phyloP scores from a whole-genome alignment of 1,284 basidiomycete genomes.

The Testicularia cyperi region DNA sequence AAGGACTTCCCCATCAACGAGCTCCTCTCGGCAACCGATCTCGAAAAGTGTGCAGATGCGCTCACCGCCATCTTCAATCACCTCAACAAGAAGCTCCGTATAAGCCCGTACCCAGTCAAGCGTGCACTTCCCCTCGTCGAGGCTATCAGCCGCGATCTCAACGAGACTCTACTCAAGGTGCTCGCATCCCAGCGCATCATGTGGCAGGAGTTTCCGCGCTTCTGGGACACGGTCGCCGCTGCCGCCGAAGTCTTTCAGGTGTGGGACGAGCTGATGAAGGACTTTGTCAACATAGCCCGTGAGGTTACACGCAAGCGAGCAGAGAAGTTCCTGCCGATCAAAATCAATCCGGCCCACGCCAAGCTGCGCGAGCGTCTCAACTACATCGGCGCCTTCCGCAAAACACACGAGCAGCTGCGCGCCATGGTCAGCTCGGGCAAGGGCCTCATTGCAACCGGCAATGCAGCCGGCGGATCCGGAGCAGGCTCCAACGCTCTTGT shows the following conservation, averaged over 20 bases:
- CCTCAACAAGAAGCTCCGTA: conserved; percentile 86
- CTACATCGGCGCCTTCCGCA: conserved; percentile 85
- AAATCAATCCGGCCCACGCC: conserved; percentile 84
- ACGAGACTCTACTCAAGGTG: conserved; percentile 87
- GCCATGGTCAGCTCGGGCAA: conserved; percentile 96
- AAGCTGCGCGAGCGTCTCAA: conserved; percentile 85
- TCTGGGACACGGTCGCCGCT: conserved; percentile 78
- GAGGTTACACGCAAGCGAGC: conserved; percentile 87
- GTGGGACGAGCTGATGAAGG: conserved; percentile 97
- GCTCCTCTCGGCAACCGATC: conserved; percentile 89
- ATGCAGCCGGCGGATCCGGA: conserved; percentile 1
- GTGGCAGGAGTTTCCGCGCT: conserved; percentile 90
- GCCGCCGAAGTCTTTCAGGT: conserved; percentile 82
- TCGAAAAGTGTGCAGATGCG: conserved; percentile 89
- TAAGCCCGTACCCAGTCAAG: conserved; percentile 83
- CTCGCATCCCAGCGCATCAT: conserved; percentile 85
- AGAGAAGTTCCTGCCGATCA: conserved; percentile 97
- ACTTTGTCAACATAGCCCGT: conserved; percentile 94
- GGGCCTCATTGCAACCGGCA: conserved; percentile 61
- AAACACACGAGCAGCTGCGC: conserved; percentile 94
- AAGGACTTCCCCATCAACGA: conserved; percentile 98
- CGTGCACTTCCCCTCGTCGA: conserved; percentile 94
- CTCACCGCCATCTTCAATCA: conserved; percentile 85
- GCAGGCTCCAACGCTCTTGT: too few species aligned
- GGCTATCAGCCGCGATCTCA: conserved; percentile 95